phyloP scores from a whole-genome alignment of 805 yeast species.

The Jamesozyma jinghongensis region DNA sequence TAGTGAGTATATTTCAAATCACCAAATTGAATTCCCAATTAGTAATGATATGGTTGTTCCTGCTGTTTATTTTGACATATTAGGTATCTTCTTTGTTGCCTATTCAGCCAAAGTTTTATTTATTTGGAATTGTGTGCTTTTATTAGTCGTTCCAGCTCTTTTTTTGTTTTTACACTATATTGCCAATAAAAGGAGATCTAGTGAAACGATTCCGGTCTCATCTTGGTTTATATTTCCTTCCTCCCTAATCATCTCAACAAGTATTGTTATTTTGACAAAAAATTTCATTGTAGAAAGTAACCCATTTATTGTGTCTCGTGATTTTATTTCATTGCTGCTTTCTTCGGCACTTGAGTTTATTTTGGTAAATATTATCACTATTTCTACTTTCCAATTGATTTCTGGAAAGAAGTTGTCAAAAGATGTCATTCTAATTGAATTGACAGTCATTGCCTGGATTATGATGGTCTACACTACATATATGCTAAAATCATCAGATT shows the following conservation, averaged over 20 bases:
- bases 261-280: slow-evolving; percentile 31
- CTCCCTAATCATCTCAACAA: slow-evolving; percentile 39
- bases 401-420: slow-evolving; percentile 52
- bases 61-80: slow-evolving; percentile 59
- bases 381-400: slow-evolving; percentile 33
- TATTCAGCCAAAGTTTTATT: slow-evolving; percentile 43
- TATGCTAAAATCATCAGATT: slow-evolving; percentile 38
- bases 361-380: slow-evolving; percentile 45
- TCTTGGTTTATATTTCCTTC: slow-evolving; percentile 51
- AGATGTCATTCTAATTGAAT: slow-evolving; percentile 45
- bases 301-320: slow-evolving; percentile 45
- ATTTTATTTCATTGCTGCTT: slow-evolving; percentile 41
- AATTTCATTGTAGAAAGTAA: slow-evolving; percentile 35
- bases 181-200: slow-evolving; percentile 37
- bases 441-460: slow-evolving; percentile 50
- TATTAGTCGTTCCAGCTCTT: slow-evolving; percentile 48
- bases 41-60: slow-evolving; percentile 23
- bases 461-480: slow-evolving; percentile 43
- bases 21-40: slow-evolving; percentile 12
- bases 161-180: slow-evolving; percentile 41
- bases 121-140: slow-evolving; percentile 41
- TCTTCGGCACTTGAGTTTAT: slow-evolving; percentile 41
- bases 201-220: slow-evolving; percentile 36
- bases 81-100: slow-evolving; percentile 49
- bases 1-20: slow-evolving; percentile 37